Evolutionary conservation across 148 eudicot genomes (phyloP), one percentile per base, ranked within the genome.

Genomic region (Persicaria maculosa): DNA sequence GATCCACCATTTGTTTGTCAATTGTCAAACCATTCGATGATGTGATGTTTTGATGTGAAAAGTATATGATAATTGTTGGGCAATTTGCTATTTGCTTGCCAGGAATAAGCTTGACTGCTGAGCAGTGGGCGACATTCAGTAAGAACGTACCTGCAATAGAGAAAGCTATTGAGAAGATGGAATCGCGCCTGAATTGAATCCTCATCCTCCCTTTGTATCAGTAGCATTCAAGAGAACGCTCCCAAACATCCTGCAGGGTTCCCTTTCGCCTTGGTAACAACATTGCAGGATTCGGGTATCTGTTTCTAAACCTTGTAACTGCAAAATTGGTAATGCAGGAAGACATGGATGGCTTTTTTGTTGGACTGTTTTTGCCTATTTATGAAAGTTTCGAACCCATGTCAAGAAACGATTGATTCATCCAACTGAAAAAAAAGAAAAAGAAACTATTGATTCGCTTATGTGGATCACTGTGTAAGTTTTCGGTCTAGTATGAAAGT

Each of bases 101-200:
- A 94, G 98, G 97, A 48, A 94, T 94, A 77, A 90, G 96, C 88
- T 85, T 94, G 87, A 84, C 96, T 4, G 69, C 91, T 17, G 97
- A 90, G 70, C 98, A 94, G 78, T 94, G 98, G 98, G 75, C 89
- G 15, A 5, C 86, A 44, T 90, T 94, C 81, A 83, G 74, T 75
- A 88, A 94, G 85, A 90, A 84, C 72, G 81, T 91, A 64, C 91
- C 98, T 74, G 91, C 81, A 53, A 90, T 94, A 65, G 96, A 94
- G 80, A 79, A 91, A 76, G 98, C 98, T 72, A 91, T 94, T 78
- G 73, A 68, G 82, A 88, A 87, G 80, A 86, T 94, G 91, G 86
- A 88, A 74, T 71, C 73, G 0, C 43, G 6, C 15, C 43, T 43
- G 47, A 40, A 65, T 43, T 4, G n/a, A 15, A 65, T 65, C 16